These are phyloP conservation scores for Pichia nakasei DNA, from an alignment of 805 yeast genomes.

Conservation along the genomic window DNA sequence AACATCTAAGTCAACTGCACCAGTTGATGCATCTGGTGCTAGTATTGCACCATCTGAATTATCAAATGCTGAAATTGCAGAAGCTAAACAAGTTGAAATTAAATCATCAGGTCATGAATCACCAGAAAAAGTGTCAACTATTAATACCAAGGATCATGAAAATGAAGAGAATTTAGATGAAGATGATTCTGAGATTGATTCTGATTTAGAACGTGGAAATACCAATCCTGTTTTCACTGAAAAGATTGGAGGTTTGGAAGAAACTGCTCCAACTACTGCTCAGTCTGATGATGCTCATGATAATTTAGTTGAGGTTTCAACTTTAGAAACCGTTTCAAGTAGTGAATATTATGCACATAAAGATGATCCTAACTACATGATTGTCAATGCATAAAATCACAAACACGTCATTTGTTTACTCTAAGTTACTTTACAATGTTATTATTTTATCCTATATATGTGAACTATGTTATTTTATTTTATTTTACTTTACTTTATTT, in stretches of 20 bases:
- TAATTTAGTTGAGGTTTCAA: slow-evolving; percentile 27
- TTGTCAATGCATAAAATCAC: slow-evolving; percentile 13
- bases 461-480: neutral
- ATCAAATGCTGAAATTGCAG: slow-evolving; percentile 7
- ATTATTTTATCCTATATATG: too few relatives aligned
- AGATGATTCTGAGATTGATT: slow-evolving; percentile 13
- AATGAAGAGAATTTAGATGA: slow-evolving; percentile 5
- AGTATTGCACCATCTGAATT: slow-evolving; percentile 3
- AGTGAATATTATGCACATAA: slow-evolving; percentile 36
- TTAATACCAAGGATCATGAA: neutral
- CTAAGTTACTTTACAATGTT: too few relatives aligned
- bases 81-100: slow-evolving; percentile 7
- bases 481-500: neutral
- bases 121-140: slow-evolving; percentile 4
- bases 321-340: slow-evolving; percentile 43
- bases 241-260: slow-evolving; percentile 14
- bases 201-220: slow-evolving; percentile 15
- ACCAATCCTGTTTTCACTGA: slow-evolving; percentile 26
- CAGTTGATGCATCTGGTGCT: neutral
- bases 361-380: slow-evolving; percentile 42
- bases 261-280: slow-evolving; percentile 4
- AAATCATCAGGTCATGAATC: neutral
- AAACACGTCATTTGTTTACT: too few relatives aligned
- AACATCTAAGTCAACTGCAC: neutral
- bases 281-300: slow-evolving; percentile 6